Evolutionary conservation across 2,329 filamentous ascomycete species (phyloP).

Genomic region (Penicillium brasilianum): DNA sequence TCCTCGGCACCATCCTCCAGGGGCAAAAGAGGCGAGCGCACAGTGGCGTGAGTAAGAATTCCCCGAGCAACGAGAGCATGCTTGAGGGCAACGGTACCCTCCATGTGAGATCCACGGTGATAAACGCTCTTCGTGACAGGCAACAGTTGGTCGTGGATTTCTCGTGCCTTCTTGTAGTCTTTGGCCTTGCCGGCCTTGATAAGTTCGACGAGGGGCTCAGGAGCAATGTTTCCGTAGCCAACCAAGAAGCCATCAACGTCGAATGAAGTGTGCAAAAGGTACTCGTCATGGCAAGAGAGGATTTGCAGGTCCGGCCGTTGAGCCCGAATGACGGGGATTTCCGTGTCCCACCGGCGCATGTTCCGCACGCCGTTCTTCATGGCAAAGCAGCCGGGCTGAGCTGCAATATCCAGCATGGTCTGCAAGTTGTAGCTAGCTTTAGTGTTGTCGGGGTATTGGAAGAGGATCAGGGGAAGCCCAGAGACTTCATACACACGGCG

Average conservation of each 20-base stretch:
- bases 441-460: conserved; percentile 61
- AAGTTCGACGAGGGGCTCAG: conserved; percentile 56
- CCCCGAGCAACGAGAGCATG: conserved; percentile 58
- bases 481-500: conserved; percentile 57
- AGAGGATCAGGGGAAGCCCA: conserved; percentile 57
- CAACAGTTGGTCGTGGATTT: conserved; percentile 57
- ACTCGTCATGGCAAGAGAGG: conserved; percentile 1
- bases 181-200: conserved; percentile 57
- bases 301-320: conserved; percentile 55
- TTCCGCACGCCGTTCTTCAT: conserved; percentile 64
- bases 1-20: not conserved
- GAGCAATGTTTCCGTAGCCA: conserved; percentile 60
- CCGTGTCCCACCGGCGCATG: conserved; percentile 62
- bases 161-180: conserved; percentile 55
- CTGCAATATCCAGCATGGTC: conserved; percentile 59
- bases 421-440: conserved; percentile 59
- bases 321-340: conserved; percentile 58
- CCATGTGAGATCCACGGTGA: conserved; percentile 61
- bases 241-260: conserved; percentile 56
- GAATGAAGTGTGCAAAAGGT: not conserved
- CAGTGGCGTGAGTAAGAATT: conserved; percentile 48
- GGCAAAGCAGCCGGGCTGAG: conserved; percentile 58
- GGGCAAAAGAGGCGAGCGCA: conserved; percentile 2
- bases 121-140: conserved; percentile 61
- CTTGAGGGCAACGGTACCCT: conserved; percentile 59